phyloP scores from a whole-genome alignment of 768 basidiomycete genomes.

The Lactifluus volemus region DNA sequence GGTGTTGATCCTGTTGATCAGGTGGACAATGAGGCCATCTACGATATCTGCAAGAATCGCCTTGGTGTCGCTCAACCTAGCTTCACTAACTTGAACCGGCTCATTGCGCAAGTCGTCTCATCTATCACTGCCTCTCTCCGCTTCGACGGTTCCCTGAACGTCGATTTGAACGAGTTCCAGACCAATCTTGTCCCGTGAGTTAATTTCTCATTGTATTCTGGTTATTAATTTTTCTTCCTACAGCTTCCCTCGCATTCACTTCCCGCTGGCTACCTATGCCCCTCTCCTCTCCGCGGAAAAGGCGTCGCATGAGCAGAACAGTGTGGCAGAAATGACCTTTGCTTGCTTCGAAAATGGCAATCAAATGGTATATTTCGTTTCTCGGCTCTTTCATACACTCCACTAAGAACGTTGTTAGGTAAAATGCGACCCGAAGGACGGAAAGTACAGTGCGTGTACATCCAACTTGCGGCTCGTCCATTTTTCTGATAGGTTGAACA shows the following conservation, averaged over 20 bases:
- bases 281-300: constrained; percentile 94
- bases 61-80: constrained; percentile 78
- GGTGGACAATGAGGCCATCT: constrained; percentile 99
- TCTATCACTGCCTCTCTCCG: constrained; percentile 95
- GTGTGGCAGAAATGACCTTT: constrained; percentile 97
- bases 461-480: background rate
- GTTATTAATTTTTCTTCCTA: background rate
- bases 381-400: background rate
- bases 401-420: constrained; percentile 26
- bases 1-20: constrained; percentile 23
- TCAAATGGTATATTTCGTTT: constrained; percentile 58
- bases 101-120: constrained; percentile 98
- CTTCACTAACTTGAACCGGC: constrained; percentile 88
- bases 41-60: constrained; percentile 98
- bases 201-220: background rate
- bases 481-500: background rate
- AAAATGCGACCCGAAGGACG: constrained; percentile 92
- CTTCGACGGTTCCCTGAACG: constrained; percentile 95
- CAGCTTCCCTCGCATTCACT: constrained; percentile 97
- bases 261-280: constrained; percentile 94
- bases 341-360: constrained; percentile 95
- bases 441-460: constrained; percentile 85
- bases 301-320: constrained; percentile 94
- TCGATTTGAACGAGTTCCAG: constrained; percentile 97
- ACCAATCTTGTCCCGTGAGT: constrained; percentile 94